phyloP scores from a whole-genome alignment of 2,329 filamentous ascomycete genomes.

The Periconia macrospinosa region DNA sequence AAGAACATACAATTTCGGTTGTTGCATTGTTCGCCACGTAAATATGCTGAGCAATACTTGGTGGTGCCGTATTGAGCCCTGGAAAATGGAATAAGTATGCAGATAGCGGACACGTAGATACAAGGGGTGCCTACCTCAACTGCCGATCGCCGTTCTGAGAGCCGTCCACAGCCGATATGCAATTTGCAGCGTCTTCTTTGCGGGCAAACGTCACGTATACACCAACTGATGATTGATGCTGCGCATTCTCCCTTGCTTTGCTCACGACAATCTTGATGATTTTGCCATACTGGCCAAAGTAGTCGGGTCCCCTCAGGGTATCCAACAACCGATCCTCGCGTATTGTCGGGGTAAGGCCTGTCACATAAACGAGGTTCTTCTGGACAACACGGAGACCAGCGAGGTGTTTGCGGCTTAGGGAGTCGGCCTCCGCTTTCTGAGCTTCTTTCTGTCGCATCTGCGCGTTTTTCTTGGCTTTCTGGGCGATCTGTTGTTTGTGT shows the following conservation, averaged over 20 bases:
- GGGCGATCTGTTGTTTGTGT: constrained; percentile 72
- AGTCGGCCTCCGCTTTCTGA: constrained; percentile 94
- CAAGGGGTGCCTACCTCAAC: constrained; percentile 62
- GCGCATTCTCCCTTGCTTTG: constrained; percentile 78
- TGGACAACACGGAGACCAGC: constrained; percentile 95
- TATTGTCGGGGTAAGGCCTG: constrained; percentile 86
- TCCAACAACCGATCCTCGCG: constrained; percentile 90
- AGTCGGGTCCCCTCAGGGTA: constrained; percentile 85
- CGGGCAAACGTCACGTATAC: constrained; percentile 98
- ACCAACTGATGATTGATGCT: constrained; percentile 80
- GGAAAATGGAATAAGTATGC: background rate
- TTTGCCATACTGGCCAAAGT: constrained; percentile 97
- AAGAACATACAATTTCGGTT: constrained; percentile 98
- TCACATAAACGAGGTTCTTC: constrained; percentile 98
- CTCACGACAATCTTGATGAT: constrained; percentile 99
- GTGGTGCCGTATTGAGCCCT: constrained; percentile 83
- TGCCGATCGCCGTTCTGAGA: constrained; percentile 87
- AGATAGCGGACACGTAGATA: background rate
- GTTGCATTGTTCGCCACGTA: constrained; percentile 90
- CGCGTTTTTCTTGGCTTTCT: constrained; percentile 91
- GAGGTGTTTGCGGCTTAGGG: constrained; percentile 91
- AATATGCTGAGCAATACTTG: constrained; percentile 97
- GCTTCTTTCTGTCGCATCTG: constrained; percentile 89
- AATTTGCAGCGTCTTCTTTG: constrained; percentile 85
- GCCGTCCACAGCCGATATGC: constrained; percentile 90